Evolutionary conservation across 306 rosid species (phyloP), one percentile per base, ranked within the genome.

Genomic region (Quercus ilex): DNA sequence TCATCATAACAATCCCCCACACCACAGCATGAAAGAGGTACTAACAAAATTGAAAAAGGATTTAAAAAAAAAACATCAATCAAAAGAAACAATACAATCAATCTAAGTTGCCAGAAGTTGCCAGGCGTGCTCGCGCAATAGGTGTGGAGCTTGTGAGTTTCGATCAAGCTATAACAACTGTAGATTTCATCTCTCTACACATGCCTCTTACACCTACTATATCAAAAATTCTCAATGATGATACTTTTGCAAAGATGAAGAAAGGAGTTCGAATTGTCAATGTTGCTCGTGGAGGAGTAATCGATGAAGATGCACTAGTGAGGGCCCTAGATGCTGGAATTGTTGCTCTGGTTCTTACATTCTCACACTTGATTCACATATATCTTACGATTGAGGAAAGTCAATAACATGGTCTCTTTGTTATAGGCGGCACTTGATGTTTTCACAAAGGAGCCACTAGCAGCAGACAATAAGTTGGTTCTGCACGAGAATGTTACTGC

Each of bases 241-340:
- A 93, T 53, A 93, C 95, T 8, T 96, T 96, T 78, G 93, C 98
- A 0, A 96, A 96, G 90, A 96, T 93, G 99, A 96, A 96, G 83
- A 93, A 89, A 77, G 99, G 96, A 25, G 96, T 96, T 76, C 84
- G 97, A 26, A 96, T 96, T 30, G 91, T 93, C 58, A 96, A 89
- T 81, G 99, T 96, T 81, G 99, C 98, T 79, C 96, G 97, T 35
- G 99, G 99, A 20, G 99, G 99, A 20, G 98, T 93, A 57, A 96
- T 96, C 69, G 97, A 96, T 60, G 99, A 96, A 86, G 99, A 96
- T 41, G 99, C 99, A 11, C 88, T 95, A 6, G 89, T 95, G 65
- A 91, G 90, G 86, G 99, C 99, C 4, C 77, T 96, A 18, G 98
- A 96, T 87, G 69, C 96, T 58, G 98, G 98, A 62, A 88, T 86